These are phyloP conservation scores for Boletus smithii DNA, from an alignment of 1,284 basidiomycete genomes.

Conservation along the genomic window DNA sequence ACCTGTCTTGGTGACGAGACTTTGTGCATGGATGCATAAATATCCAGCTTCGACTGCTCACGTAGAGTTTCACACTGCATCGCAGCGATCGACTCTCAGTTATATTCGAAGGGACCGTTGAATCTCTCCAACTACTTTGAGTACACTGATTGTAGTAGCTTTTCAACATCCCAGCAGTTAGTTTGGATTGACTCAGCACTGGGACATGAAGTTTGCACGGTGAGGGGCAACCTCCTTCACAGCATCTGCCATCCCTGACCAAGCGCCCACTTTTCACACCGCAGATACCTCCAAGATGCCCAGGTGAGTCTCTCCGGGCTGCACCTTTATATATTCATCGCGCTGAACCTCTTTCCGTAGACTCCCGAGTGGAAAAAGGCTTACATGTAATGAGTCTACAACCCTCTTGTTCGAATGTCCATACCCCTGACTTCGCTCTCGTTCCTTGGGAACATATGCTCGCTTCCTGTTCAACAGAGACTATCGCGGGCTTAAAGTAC, in stretches of 20 bases:
- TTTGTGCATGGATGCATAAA: conserved; percentile 2
- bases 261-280: not conserved
- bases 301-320: conserved; percentile 44
- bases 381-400: conserved; percentile 59
- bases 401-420: not conserved
- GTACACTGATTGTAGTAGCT: not conserved
- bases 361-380: conserved; percentile 79
- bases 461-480: conserved; percentile 43
- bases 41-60: not conserved
- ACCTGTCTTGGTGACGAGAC: not conserved
- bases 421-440: not conserved
- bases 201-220: conserved; percentile 55
- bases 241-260: not conserved
- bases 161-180: not conserved
- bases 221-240: conserved; percentile 24
- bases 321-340: not conserved
- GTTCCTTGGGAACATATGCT: not conserved
- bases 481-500: conserved; percentile 72
- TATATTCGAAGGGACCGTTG: conserved; percentile 1
- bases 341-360: conserved; percentile 35
- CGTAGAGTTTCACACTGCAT: not conserved
- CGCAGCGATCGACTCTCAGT: not conserved
- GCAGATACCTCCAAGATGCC: conserved; percentile 66
- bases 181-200: not conserved
- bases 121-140: not conserved